phyloP scores from a whole-genome alignment of 2,329 filamentous ascomycete species.

The Anisogramma anomala region DNA sequence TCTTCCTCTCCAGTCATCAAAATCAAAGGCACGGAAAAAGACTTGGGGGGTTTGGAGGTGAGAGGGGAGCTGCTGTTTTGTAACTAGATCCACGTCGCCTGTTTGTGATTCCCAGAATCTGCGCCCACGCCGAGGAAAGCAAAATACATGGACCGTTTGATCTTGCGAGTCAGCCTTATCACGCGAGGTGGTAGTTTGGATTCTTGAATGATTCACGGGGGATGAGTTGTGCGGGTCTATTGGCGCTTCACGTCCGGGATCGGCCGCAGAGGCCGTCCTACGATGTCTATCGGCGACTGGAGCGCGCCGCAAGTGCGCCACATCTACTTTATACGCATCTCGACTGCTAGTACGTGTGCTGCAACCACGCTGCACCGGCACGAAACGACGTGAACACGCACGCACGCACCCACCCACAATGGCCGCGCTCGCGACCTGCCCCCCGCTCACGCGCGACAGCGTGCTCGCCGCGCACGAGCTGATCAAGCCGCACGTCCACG shows the following conservation, averaged over 20 bases:
- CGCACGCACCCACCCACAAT: too few species aligned
- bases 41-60: neutral
- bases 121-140: neutral
- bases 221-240: too few species aligned
- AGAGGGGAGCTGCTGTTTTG: constrained; percentile 4
- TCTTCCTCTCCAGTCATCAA: constrained; percentile 2
- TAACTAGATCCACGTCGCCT: constrained; percentile 11
- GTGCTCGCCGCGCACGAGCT: constrained; percentile 60
- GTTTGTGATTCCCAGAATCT: constrained; percentile 6
- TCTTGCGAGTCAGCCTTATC: too few species aligned
- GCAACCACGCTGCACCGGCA: too few species aligned
- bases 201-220: too few species aligned
- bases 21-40: neutral
- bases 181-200: neutral
- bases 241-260: constrained; percentile 10
- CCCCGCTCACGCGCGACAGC: constrained; percentile 59
- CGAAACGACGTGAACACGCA: too few species aligned
- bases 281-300: neutral
- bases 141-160: constrained; percentile 3
- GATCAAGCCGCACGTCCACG: constrained; percentile 67
- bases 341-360: neutral
- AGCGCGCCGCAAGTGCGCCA: neutral
- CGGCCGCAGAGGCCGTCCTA: neutral
- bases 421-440: constrained; percentile 42
- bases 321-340: too few species aligned